Base-by-base conservation (phyloP, 345 rosid genomes). In the Stellera chamaejasme region DNA sequence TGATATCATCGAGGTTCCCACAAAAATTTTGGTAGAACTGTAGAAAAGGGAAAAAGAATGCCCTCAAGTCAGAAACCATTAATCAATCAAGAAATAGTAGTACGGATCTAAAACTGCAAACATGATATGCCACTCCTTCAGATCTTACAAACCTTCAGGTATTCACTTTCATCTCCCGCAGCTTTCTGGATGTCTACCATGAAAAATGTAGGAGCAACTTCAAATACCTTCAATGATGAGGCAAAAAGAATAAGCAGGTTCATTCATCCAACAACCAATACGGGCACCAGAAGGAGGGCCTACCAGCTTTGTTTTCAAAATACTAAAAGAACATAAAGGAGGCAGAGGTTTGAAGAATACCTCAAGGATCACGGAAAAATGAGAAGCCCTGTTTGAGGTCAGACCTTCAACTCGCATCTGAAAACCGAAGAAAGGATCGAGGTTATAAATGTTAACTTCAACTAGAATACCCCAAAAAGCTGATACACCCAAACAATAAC, bases 401-500 rank as follows among this genome's bases (percentile, higher is more conserved):
- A 82, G 79, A 50, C 98, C 96, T 78, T 92, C 97, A 60, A 92
- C 89, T 76, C 98, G 84, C 98, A 92, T 88, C 98, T 92, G 79
- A 56, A 68, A 68, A 74, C 36, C 5, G 16, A 62, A 15, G 48
- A 69, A 42, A 45, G 0, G 48, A 43, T 41, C 41, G 46, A 10
- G 27, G 44, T 50, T 5, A 32, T 53, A 56, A 14, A 50, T 43
- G 48, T 55, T 28, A 32, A 5, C 39, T 32, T 8, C 39, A 32
- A 32, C 3, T 32, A 32, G 39, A 32, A 32, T 32, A 32, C 39
- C 5, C 2, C 2, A 32, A 5, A 32, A 32, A 4, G 39, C 7
- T 32, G 7, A 32, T 32, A 32, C 23, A 19, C 7, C 39, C 39
- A 32, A 32, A 32, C 39, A 4, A 5, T 32, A 32, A 32, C 7